These are phyloP conservation scores for Hibiscus syriacus DNA, from an alignment of 345 rosid genomes.

Conservation along the genomic window DNA sequence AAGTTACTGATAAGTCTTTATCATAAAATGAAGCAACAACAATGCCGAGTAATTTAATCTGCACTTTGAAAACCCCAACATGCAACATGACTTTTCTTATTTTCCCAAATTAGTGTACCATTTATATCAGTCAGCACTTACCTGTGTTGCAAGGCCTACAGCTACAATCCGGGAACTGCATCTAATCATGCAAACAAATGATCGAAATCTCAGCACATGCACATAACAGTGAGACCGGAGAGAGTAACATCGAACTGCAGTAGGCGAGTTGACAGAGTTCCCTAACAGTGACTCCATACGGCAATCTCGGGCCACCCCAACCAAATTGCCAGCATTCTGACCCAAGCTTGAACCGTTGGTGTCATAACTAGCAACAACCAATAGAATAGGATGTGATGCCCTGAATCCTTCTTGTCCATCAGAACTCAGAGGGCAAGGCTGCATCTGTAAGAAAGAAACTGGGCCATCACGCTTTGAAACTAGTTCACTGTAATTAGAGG, in stretches of 20 bases:
- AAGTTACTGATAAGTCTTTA: not conserved
- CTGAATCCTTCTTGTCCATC: slow-evolving; percentile 55
- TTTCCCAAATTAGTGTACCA: not conserved
- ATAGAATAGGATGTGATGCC: slow-evolving; percentile 67
- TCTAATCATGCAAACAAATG: slow-evolving; percentile 82
- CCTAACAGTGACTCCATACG: slow-evolving; percentile 42
- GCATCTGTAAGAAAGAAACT: slow-evolving; percentile 93
- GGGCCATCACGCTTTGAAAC: slow-evolving; percentile 80
- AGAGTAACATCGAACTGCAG: slow-evolving; percentile 85
- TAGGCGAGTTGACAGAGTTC: slow-evolving; percentile 40
- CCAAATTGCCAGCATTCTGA: slow-evolving; percentile 33
- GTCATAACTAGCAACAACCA: slow-evolving; percentile 80
- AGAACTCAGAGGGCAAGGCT: slow-evolving; percentile 53
- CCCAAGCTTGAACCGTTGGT: slow-evolving; percentile 27
- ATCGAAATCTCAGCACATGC: slow-evolving; percentile 84
- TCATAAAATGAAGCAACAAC: slow-evolving; percentile 4
- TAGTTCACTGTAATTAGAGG: slow-evolving; percentile 68
- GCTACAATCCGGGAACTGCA: slow-evolving; percentile 84
- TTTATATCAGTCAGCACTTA: slow-evolving; percentile 28
- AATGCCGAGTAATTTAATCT: not conserved
- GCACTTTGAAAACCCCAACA: not conserved
- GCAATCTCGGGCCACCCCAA: slow-evolving; percentile 45
- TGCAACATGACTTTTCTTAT: not conserved
- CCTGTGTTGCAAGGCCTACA: slow-evolving; percentile 86
- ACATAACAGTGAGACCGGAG: slow-evolving; percentile 73